Base-by-base conservation (phyloP, 495 filamentous ascomycete genomes). In the Xanthoparmelia taractica region DNA sequence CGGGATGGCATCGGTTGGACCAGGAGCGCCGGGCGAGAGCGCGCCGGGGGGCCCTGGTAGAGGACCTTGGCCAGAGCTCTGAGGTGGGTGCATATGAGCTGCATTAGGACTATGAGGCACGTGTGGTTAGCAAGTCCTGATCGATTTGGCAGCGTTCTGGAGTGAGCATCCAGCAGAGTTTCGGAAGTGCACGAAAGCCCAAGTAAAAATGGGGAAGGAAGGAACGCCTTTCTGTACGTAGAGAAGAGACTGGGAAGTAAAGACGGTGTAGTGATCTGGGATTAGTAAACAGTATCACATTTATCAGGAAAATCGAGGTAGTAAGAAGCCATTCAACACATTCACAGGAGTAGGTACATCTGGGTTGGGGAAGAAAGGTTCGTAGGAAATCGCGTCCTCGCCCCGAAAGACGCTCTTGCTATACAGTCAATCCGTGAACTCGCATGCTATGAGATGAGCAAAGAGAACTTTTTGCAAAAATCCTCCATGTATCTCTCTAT, bases 81-180 rank as follows among this genome's bases (percentile, higher is more conserved):
- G 74, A 37, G 75, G 74, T 58, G 76, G 77, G 65, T 80, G 78
- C 68, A 73, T 72, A 56, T 80, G 78, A 66, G 75, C 75, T 60
- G 78, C 74, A 70, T 80, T 72, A 64, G 74, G 75, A 76, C 78
- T 80, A 73, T 64, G 73, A 58, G 36, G 25, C 54, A 57, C n/a
- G 6, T 57, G 31, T 47, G 65, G 68, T 67, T 68, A 66, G 65
- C 66, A 74, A 12, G 18, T 59, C 41, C 17, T 23, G 20, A 40
- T 40, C 17, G 1, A 18, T 31, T 15, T 38, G 56, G 20, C n/a
- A 40, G 6, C 34, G 15, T 57, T 62, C 10, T 43, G n/a, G 40
- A n/a, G 13, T 6, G 10, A 33, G 50, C 50, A 15, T 8, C 23
- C 34, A 40, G 56, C 34, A 11, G 20, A 58, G 13, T 15, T 20